Evolutionary conservation across 2,329 filamentous ascomycete genomes (phyloP).

Genomic region (Exophiala calicioides): DNA sequence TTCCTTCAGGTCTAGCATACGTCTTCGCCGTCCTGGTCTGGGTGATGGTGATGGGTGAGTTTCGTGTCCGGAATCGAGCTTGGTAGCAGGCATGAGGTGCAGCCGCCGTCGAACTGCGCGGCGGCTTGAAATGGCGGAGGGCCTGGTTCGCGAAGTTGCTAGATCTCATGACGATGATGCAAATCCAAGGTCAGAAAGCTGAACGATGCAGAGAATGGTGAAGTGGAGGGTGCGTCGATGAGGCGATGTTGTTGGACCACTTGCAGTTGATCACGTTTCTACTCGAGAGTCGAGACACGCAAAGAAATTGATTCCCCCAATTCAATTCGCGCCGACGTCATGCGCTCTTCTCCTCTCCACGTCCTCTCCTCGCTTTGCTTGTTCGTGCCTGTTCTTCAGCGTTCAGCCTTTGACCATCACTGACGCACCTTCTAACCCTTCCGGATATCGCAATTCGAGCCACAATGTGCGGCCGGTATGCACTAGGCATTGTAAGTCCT

Average conservation of each 20-base stretch:
- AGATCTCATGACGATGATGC: too few species aligned
- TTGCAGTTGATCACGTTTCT: background rate
- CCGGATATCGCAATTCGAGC: background rate
- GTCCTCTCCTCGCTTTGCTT: too few species aligned
- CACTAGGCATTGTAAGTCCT: constrained; percentile 59
- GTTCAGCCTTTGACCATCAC: background rate
- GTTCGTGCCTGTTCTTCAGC: background rate
- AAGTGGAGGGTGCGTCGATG: background rate
- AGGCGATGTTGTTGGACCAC: background rate
- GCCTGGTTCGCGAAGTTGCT: too few species aligned
- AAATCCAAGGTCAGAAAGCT: too few species aligned
- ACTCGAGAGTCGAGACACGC: background rate
- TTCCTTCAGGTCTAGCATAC: constrained; percentile 17
- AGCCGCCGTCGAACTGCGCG: too few species aligned
- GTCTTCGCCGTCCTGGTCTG: constrained; percentile 20
- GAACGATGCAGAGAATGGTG: background rate
- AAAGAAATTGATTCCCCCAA: constrained; percentile 5
- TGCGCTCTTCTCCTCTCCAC: background rate
- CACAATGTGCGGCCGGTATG: constrained; percentile 69
- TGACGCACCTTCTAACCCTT: background rate
- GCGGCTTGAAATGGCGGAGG: too few species aligned
- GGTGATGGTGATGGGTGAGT: too few species aligned
- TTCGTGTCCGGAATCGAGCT: too few species aligned
- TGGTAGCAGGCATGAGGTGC: too few species aligned
- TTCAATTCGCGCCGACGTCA: constrained; percentile 15